phyloP scores from a whole-genome alignment of 192 early-diverging fungal species.

The Coemansia sp. region DNA sequence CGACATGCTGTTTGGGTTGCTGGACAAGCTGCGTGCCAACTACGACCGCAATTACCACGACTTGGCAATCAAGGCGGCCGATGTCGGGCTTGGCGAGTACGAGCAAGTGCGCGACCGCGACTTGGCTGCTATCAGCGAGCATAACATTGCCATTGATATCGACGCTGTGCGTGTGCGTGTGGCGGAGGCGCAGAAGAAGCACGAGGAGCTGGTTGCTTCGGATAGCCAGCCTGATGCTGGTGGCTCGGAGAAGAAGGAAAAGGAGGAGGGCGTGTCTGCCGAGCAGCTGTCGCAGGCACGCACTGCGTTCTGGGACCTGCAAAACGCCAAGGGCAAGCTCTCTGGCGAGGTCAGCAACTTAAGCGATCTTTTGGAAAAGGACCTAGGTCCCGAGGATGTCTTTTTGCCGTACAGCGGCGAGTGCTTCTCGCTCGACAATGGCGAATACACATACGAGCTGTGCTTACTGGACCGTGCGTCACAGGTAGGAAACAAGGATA shows the following conservation, averaged over 20 bases:
- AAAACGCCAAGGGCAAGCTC: slow-evolving; percentile 22
- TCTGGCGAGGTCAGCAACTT: slow-evolving; percentile 49
- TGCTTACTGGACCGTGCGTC: slow-evolving; percentile 78
- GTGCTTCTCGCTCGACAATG: slow-evolving; percentile 69
- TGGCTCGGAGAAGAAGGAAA: not conserved
- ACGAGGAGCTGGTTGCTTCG: not conserved
- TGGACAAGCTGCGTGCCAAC: slow-evolving; percentile 40
- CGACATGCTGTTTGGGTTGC: slow-evolving; percentile 5
- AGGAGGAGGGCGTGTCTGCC: not conserved
- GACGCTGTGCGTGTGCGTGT: slow-evolving; percentile 20
- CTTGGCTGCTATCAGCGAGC: not conserved
- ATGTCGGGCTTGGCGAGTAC: slow-evolving; percentile 41
- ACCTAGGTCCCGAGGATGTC: slow-evolving; percentile 71
- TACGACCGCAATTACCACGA: slow-evolving; percentile 64
- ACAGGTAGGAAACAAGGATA: slow-evolving; percentile 70
- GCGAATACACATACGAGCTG: slow-evolving; percentile 67
- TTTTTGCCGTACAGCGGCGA: slow-evolving; percentile 67
- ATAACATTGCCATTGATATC: slow-evolving; percentile 22
- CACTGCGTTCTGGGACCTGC: slow-evolving; percentile 16
- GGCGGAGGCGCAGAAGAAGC: slow-evolving; percentile 17
- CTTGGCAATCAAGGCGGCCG: slow-evolving; percentile 56
- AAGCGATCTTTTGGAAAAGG: slow-evolving; percentile 57
- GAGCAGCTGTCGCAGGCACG: slow-evolving; percentile 25
- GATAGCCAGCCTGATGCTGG: not conserved
- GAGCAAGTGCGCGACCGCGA: slow-evolving; percentile 37